A percentile compares a stretch with the other conserved stretches of the same genome.
Evolutionary conservation across 768 basidiomycete genomes (phyloP).

Genomic region (Russula compacta): DNA sequence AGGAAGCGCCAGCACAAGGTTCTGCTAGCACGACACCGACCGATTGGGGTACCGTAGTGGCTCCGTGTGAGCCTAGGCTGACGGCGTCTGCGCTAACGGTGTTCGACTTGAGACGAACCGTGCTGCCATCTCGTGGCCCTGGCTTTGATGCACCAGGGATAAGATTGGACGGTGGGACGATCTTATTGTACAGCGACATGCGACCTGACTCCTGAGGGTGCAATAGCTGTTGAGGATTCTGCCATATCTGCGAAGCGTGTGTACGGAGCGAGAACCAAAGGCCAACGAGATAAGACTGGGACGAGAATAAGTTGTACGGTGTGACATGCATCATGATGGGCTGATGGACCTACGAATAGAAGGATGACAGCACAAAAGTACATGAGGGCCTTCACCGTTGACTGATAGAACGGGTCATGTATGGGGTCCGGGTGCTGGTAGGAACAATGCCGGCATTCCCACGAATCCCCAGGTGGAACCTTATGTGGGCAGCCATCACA

Average conservation of each 20-base stretch:
- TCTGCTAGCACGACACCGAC: not conserved
- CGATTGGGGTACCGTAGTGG: not conserved
- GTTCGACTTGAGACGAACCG: conserved; percentile 40
- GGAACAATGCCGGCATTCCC: conserved; percentile 88
- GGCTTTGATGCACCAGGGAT: conserved; percentile 22
- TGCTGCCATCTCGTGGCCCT: conserved; percentile 3
- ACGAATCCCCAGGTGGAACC: conserved; percentile 35
- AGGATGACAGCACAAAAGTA: conserved; percentile 91
- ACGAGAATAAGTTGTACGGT: conserved; percentile 4
- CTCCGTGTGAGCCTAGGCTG: not conserved
- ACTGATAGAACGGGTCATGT: conserved; percentile 92
- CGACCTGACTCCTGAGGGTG: conserved; percentile 42
- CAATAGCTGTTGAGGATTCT: conserved; percentile 83
- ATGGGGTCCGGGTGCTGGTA: conserved; percentile 93
- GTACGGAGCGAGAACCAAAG: conserved; percentile 98
- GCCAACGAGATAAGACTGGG: conserved; percentile 90
- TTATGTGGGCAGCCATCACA: conserved; percentile 68
- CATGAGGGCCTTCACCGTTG: conserved; percentile 91
- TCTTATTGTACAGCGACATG: conserved; percentile 55
- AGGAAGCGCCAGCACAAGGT: not conserved
- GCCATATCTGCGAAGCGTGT: conserved; percentile 98
- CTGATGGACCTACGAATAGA: conserved; percentile 58
- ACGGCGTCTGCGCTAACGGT: conserved; percentile 26
- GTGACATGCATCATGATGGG: not conserved
- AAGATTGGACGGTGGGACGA: conserved; percentile 32